Evolutionary conservation across 345 rosid species (phyloP), one percentile per base, ranked within the genome.

Genomic region (Populus deltoides): DNA sequence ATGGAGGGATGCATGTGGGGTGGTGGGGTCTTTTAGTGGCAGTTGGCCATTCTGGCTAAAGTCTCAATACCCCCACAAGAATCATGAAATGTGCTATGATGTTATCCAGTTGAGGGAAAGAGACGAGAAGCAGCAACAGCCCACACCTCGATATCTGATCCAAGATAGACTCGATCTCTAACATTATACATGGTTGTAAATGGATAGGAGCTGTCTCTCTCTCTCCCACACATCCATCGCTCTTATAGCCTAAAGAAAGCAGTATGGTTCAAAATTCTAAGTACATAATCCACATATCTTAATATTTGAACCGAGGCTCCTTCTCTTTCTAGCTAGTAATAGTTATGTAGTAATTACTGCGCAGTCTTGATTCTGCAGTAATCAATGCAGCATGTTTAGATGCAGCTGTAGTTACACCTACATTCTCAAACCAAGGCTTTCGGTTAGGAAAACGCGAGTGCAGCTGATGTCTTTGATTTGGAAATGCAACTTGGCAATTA

Each of bases 21-120:
- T 72, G 79, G 91, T 84, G 89, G 93, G 89, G 82, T 74, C 82
- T 10, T n/a, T 18, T 15, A 13, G 35, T 39, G 82, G 81, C 84
- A 82, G 88, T 84, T 85, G 88, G 90, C 83, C 81, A 81, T 86
- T 85, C 86, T 85, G 90, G 82, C 83, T 66, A 36, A 77, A 66
- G 45, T 57, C 53, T 66, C 59, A 31, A 73, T 41, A 27, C 70
- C 86, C 87, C 85, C 86, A 82, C 85, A 77, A 75, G 86, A 84
- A 87, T 86, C 89, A 79, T 76, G 68, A 62, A 83, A 71, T 45
- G 74, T 35, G 79, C 76, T 73, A 74, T 85, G 86, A 87, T 82
- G 83, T 80, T 83, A 86, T 87, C 88, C 87, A 79, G 81, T 75
- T 76, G 82, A 63, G 73, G 72, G n/a, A 74, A 75, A 69, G 66